Percentiles rank a stretch among this genome's conserved stretches.
phyloP scores from a whole-genome alignment of 2,329 filamentous ascomycete genomes.

The Aspergillus sp. region DNA sequence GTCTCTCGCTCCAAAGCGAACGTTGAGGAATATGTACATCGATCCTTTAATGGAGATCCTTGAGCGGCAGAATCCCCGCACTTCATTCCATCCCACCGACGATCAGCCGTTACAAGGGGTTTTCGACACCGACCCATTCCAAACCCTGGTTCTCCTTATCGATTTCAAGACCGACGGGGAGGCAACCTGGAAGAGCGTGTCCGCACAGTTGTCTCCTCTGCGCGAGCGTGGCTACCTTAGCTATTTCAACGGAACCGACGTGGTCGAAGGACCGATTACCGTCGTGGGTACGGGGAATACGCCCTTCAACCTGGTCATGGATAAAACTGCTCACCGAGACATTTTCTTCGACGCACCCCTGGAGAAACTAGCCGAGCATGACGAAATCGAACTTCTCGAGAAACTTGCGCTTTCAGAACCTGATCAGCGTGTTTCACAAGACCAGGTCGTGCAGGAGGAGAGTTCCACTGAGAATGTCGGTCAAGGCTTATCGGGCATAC shows the following conservation, averaged over 20 bases:
- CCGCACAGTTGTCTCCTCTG: conserved; percentile 46
- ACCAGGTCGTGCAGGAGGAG: not conserved
- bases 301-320: conserved; percentile 48
- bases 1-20: conserved; percentile 47
- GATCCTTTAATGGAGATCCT: conserved; percentile 52
- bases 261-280: conserved; percentile 49
- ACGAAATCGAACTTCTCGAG: not conserved
- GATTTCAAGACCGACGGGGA: conserved; percentile 50
- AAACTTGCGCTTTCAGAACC: not conserved
- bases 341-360: conserved; percentile 59
- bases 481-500: conserved; percentile 48
- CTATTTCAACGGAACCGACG: conserved; percentile 48
- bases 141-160: conserved; percentile 53
- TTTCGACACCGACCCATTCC: conserved; percentile 50
- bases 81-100: conserved; percentile 33
- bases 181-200: conserved; percentile 38
- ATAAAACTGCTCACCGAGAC: conserved; percentile 51
- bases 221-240: conserved; percentile 52
- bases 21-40: conserved; percentile 54
- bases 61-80: conserved; percentile 49
- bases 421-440: not conserved
- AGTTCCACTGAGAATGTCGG: conserved; percentile 30
- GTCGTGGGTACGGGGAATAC: conserved; percentile 56
- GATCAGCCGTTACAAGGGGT: conserved; percentile 44
- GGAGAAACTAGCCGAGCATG: conserved; percentile 33